Conservation (phyloP, 1,284 basidiomycete species). For the Trichosporon sp. region DNA sequence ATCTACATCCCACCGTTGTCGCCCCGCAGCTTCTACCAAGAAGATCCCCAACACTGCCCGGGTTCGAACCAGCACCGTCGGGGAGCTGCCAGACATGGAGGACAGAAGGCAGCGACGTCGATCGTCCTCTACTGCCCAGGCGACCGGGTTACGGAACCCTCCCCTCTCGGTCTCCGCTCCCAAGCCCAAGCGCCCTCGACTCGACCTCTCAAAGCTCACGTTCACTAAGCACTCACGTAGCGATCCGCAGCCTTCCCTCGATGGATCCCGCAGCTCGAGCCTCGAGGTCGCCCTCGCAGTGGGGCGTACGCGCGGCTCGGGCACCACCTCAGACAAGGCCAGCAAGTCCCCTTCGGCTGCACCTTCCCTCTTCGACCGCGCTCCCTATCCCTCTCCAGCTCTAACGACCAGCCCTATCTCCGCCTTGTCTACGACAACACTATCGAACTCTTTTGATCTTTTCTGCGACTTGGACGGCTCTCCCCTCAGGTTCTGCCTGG, state of each 20-base stretch:
- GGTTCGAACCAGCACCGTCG: background rate
- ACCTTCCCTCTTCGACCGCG: background rate
- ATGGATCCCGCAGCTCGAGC: background rate
- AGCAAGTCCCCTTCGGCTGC: background rate
- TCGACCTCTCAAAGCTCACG: background rate
- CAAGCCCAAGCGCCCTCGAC: background rate
- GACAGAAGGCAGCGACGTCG: background rate
- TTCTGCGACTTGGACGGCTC: background rate
- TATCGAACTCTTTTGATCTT: background rate
- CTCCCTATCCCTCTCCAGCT: background rate
- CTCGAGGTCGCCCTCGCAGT: background rate
- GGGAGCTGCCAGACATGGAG: background rate
- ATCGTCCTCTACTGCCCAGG: background rate
- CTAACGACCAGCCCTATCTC: background rate
- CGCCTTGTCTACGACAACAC: background rate
- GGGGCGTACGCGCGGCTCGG: background rate
- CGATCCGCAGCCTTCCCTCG: too few relatives aligned
- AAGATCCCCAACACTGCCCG: constrained; percentile 7
- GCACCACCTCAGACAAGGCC: background rate
- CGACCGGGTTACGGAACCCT: background rate
- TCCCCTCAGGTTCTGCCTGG: background rate
- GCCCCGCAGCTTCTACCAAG: background rate
- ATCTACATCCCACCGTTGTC: background rate
- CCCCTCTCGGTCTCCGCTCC: background rate
- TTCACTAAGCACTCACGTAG: background rate